These are phyloP conservation scores for Trametes hirsuta DNA, from an alignment of 1,284 basidiomycete species.

Conservation along the genomic window DNA sequence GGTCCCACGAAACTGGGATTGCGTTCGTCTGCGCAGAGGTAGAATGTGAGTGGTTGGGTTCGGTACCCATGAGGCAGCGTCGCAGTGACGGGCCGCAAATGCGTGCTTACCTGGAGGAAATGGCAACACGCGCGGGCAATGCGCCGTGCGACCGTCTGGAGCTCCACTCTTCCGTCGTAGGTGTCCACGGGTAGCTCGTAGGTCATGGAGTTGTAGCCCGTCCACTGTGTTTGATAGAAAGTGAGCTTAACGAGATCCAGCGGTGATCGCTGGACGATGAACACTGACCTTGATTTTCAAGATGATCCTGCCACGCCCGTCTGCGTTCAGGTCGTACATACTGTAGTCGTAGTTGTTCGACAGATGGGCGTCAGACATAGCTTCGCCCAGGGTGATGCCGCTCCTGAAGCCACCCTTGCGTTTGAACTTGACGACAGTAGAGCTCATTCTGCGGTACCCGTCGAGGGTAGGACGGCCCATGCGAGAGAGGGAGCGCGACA, in stretches of 20 bases:
- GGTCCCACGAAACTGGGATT: conserved; percentile 68
- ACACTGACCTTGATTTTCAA: conserved; percentile 60
- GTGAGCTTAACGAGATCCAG: not conserved
- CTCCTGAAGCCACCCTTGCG: conserved; percentile 65
- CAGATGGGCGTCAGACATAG: conserved; percentile 64
- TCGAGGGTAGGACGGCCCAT: conserved; percentile 39
- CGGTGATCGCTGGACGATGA: not conserved
- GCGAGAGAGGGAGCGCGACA: conserved; percentile 51
- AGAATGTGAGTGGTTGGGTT: conserved; percentile 21
- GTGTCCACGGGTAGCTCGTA: conserved; percentile 76
- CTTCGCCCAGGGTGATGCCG: conserved; percentile 71
- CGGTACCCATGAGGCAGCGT: conserved; percentile 4
- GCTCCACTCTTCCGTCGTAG: conserved; percentile 63
- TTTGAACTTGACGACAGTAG: conserved; percentile 68
- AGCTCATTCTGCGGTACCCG: conserved; percentile 46
- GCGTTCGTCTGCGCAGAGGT: conserved; percentile 53
- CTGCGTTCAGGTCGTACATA: conserved; percentile 64
- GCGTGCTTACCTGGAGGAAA: conserved; percentile 64
- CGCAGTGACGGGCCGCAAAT: conserved; percentile 7
- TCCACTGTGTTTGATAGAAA: conserved; percentile 52
- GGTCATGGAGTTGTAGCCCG: conserved; percentile 68
- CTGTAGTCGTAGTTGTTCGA: conserved; percentile 63
- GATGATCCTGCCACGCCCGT: conserved; percentile 58
- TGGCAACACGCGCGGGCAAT: conserved; percentile 73
- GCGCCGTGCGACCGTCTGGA: conserved; percentile 69